phyloP scores from a whole-genome alignment of 2,329 filamentous ascomycete genomes.

The Pleomassaria siparia region DNA sequence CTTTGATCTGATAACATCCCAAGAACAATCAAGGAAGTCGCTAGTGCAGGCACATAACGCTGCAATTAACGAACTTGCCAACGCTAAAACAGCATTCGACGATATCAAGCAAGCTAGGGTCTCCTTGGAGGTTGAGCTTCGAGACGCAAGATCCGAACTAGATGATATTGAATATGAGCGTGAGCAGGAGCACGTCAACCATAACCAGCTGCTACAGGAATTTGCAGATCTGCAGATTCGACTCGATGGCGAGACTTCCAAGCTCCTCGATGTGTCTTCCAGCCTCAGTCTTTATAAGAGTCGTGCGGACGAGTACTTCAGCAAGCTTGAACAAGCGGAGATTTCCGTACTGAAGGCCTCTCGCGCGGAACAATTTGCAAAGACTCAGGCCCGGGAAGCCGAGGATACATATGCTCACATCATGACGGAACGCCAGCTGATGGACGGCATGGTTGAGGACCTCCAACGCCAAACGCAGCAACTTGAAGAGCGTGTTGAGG shows the following conservation, averaged over 20 bases:
- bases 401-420: slow-evolving; percentile 89
- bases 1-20: slow-evolving; percentile 86
- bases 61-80: slow-evolving; percentile 78
- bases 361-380: slow-evolving; percentile 91
- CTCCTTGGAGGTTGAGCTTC: slow-evolving; percentile 79
- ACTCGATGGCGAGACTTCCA: slow-evolving; percentile 84
- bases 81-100: slow-evolving; percentile 85
- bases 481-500: slow-evolving; percentile 87
- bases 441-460: slow-evolving; percentile 85
- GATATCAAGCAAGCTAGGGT: slow-evolving; percentile 80
- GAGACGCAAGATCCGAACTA: slow-evolving; percentile 80
- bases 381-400: slow-evolving; percentile 82
- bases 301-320: slow-evolving; percentile 93
- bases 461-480: slow-evolving; percentile 86
- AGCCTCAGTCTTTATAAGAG: slow-evolving; percentile 88
- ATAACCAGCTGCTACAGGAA: slow-evolving; percentile 85
- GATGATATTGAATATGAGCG: slow-evolving; percentile 75
- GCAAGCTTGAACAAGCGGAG: slow-evolving; percentile 94
- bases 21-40: slow-evolving; percentile 83
- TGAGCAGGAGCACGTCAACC: slow-evolving; percentile 85
- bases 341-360: slow-evolving; percentile 91
- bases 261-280: slow-evolving; percentile 77
- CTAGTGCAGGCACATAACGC: slow-evolving; percentile 84
- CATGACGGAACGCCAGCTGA: slow-evolving; percentile 88
- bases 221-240: slow-evolving; percentile 93